Evolutionary conservation across 495 filamentous ascomycete genomes (phyloP).

Genomic region (Penicillium goetzii): DNA sequence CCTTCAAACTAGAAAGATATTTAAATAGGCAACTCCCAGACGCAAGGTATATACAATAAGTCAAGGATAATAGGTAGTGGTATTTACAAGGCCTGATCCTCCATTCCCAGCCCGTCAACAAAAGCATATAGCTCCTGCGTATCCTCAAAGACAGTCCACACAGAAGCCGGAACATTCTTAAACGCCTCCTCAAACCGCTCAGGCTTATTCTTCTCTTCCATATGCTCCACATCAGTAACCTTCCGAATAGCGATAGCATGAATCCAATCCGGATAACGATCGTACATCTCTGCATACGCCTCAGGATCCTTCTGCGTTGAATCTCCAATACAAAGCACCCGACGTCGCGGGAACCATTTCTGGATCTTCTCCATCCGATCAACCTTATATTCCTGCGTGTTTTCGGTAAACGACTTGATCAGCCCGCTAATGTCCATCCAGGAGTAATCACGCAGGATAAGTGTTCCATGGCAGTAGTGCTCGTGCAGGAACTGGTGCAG

Average conservation of each 20-base stretch:
- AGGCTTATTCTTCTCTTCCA: conserved; percentile 73
- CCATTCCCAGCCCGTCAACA: conserved; percentile 48
- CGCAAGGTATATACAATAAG: neutral
- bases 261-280: conserved; percentile 70
- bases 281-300: conserved; percentile 77
- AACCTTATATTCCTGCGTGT: conserved; percentile 87
- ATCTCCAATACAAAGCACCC: conserved; percentile 85
- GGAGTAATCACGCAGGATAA: conserved; percentile 83
- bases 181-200: conserved; percentile 85
- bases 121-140: conserved; percentile 63
- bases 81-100: conserved; percentile 27
- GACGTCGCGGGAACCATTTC: conserved; percentile 72
- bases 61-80: neutral
- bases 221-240: conserved; percentile 73
- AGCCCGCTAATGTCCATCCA: conserved; percentile 85
- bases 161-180: conserved; percentile 64
- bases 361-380: conserved; percentile 77
- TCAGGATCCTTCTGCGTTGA: conserved; percentile 92
- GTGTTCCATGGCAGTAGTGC: conserved; percentile 75
- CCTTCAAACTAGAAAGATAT: neutral
- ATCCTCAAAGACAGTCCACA: conserved; percentile 82
- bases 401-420: conserved; percentile 74
- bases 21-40: neutral
- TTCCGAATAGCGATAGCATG: conserved; percentile 80
- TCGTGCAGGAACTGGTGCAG: conserved; percentile 68